Evolutionary conservation across 495 filamentous ascomycete genomes (phyloP).

Genomic region (Aspergillus diversus): DNA sequence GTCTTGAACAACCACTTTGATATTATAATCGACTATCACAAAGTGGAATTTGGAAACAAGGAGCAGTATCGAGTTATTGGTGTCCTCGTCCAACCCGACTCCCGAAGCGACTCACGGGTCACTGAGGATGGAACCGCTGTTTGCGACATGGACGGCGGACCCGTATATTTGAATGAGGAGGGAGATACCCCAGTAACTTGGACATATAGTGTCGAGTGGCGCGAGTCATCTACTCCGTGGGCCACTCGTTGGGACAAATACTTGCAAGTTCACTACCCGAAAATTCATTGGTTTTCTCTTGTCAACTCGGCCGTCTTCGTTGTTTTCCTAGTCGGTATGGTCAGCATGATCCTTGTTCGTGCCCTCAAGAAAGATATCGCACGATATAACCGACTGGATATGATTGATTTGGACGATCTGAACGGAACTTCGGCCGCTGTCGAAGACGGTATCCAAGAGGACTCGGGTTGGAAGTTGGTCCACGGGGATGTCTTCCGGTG

Average conservation of each 20-base stretch:
- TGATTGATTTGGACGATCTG: conserved; percentile 82
- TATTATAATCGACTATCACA: conserved; percentile 91
- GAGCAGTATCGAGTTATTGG: conserved; percentile 86
- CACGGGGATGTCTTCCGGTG: conserved; percentile 97
- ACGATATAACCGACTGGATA: conserved; percentile 90
- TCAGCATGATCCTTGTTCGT: conserved; percentile 83
- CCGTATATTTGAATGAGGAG: conserved; percentile 66
- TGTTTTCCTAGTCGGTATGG: conserved; percentile 85
- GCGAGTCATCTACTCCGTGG: conserved; percentile 77
- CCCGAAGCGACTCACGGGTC: conserved; percentile 61
- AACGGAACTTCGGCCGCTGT: conserved; percentile 69
- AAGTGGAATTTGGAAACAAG: conserved; percentile 56
- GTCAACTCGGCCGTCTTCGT: conserved; percentile 95
- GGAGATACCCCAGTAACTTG: conserved; percentile 73
- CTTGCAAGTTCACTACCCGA: conserved; percentile 90
- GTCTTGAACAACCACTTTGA: conserved; percentile 91
- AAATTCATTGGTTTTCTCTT: conserved; percentile 97
- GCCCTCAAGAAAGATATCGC: conserved; percentile 93
- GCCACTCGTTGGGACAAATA: conserved; percentile 99
- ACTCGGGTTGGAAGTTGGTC: conserved; percentile 97
- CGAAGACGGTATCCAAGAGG: conserved; percentile 95
- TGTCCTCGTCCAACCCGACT: conserved; percentile 80
- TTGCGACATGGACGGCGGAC: conserved; percentile 57
- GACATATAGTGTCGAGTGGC: conserved; percentile 92
- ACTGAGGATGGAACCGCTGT: conserved; percentile 59